Evolutionary conservation across 1,139 yeast genomes (phyloP), one percentile per base, ranked within the genome.

Genomic region (Oligophagozyma castellii): DNA sequence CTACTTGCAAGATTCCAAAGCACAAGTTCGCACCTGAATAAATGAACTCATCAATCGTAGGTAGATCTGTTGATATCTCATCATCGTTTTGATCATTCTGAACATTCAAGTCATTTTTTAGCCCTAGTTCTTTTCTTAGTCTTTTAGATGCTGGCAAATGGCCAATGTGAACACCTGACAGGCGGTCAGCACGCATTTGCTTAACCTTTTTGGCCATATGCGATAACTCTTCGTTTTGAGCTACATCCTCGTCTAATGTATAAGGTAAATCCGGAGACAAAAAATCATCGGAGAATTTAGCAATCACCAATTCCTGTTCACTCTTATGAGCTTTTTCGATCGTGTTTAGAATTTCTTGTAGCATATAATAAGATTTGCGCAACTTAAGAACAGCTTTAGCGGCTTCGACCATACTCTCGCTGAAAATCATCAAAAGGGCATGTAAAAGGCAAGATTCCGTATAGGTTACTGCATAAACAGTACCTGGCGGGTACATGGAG

Each of bases 11-110:
- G 29, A 89, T 75, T 13, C 98, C 96, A 55, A 80, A 83, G 53
- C 95, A 83, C 29, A 84, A 62, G 44, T 83, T 83, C 7, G 84
- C 93, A 13, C 96, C 96, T 0, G 94, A 79, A 42, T 77, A 80
- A 36, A 86, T 81, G 48, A 81, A 86, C 53, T 86, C 96, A 47
- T 86, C 95, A 33, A 76, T 63, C 0, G 89, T 77, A 1, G 81
- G 67, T 32, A 59, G 58, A 11, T 55, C 55, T 4, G 39, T 19
- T 4, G 12, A 19, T 12, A 16, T 22, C 14, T 26, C 28, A n/a
- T 13, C 5, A 7, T 19, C 19, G 14, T 10, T 19, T 20, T 26
- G 24, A 10, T 18, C 16, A 4, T 20, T 20, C 20, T 12, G 27
- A n/a, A n/a, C n/a, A n/a, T n/a, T n/a, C 20, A 18, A 18, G 8